phyloP scores from a whole-genome alignment of 1,284 basidiomycete genomes.

The Melanopsichium pennsylvanicum region DNA sequence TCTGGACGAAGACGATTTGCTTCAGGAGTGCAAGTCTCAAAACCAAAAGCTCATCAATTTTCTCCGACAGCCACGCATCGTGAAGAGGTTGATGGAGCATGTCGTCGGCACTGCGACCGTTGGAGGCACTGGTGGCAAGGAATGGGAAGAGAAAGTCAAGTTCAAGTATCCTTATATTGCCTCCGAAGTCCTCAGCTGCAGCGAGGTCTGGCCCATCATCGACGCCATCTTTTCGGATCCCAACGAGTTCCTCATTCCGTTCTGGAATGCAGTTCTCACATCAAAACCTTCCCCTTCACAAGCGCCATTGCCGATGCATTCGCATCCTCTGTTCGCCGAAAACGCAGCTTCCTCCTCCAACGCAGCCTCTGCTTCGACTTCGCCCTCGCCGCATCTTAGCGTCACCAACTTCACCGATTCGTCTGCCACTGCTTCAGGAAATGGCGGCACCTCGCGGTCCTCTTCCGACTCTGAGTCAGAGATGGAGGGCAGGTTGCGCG shows the following conservation, averaged over 20 bases:
- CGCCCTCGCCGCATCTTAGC: constrained; percentile 40
- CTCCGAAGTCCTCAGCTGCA: constrained; percentile 88
- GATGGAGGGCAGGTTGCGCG: constrained; percentile 23
- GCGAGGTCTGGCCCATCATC: constrained; percentile 92
- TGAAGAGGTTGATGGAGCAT: constrained; percentile 81
- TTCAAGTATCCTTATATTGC: constrained; percentile 84
- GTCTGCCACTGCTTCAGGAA: constrained; percentile 12
- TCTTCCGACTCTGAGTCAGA: constrained; percentile 28
- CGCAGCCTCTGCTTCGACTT: constrained; percentile 24
- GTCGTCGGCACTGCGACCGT: constrained; percentile 84
- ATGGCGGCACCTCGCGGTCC: constrained; percentile 21
- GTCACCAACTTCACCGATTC: constrained; percentile 39
- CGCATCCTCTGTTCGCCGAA: constrained; percentile 60
- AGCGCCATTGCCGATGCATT: constrained; percentile 58
- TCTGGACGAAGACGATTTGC: constrained; percentile 89
- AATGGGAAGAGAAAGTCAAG: constrained; percentile 63
- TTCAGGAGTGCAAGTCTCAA: constrained; percentile 94
- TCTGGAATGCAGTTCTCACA: constrained; percentile 92
- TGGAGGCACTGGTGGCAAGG: constrained; percentile 70
- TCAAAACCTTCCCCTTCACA: constrained; percentile 69
- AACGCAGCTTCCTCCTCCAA: constrained; percentile 18
- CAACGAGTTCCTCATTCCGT: constrained; percentile 70
- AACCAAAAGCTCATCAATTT: constrained; percentile 87
- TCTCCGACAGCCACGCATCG: constrained; percentile 79
- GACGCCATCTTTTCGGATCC: constrained; percentile 83